These are phyloP conservation scores for Colletotrichum sp. DNA, from an alignment of 2,329 filamentous ascomycete species.

Conservation along the genomic window DNA sequence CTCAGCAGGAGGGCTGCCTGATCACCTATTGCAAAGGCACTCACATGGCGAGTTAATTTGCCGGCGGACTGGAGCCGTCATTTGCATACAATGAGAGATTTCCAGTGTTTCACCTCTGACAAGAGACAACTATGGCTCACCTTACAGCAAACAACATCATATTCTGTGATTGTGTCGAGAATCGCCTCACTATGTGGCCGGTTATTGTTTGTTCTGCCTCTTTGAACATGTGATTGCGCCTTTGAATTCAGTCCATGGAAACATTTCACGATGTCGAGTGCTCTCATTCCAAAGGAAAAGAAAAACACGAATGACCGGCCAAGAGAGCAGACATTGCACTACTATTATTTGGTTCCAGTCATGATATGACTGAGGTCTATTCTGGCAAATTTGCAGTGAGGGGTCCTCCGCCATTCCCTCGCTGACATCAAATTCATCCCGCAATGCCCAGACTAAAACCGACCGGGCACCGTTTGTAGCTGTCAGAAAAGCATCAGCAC, in stretches of 20 bases:
- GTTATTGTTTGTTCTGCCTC: background rate
- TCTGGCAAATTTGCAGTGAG: background rate
- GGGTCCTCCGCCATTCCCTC: background rate
- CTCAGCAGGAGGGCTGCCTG: background rate
- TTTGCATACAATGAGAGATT: background rate
- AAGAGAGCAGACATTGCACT: background rate
- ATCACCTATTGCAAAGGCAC: background rate
- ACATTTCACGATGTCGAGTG: background rate
- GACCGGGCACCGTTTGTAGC: background rate
- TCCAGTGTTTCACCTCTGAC: no score
- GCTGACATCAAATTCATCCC: background rate
- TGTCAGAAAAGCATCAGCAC: background rate
- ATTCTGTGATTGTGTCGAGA: background rate
- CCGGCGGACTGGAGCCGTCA: accelerated
- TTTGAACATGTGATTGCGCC: background rate
- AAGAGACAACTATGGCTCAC: background rate
- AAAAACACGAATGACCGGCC: background rate
- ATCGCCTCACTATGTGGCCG: background rate
- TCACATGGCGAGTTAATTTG: background rate
- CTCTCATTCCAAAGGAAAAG: background rate
- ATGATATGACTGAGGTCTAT: background rate
- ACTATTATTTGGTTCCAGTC: background rate
- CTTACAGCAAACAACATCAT: background rate
- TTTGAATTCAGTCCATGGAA: background rate
- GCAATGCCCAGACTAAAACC: background rate